Conservation (phyloP, 805 yeast genomes). For the Brettanomyces naardenensis region DNA sequence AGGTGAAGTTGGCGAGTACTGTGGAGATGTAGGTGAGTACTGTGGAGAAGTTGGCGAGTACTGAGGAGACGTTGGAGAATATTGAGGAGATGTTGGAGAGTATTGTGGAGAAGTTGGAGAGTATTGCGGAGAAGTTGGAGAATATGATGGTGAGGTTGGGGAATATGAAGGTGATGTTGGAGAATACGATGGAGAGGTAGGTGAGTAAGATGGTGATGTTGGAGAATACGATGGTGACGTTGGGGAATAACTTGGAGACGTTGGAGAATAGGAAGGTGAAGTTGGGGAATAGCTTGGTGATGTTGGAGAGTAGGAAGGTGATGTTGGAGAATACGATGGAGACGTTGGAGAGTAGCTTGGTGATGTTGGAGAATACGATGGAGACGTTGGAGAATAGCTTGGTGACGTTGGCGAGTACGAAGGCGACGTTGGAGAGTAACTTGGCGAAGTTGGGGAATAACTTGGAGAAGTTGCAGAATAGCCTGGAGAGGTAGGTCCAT, state of each 20-base stretch:
- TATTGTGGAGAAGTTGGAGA: slow-evolving; percentile 73
- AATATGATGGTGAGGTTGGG: slow-evolving; percentile 45
- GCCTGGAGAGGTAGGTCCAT: slow-evolving; percentile 40
- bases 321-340: slow-evolving; percentile 63
- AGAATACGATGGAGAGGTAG: slow-evolving; percentile 40
- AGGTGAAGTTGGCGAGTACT: slow-evolving; percentile 76
- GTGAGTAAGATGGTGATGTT: slow-evolving; percentile 37
- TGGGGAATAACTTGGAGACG: slow-evolving; percentile 58
- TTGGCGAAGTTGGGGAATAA: slow-evolving; percentile 45
- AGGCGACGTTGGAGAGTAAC: slow-evolving; percentile 55
- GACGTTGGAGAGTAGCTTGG: slow-evolving; percentile 65
- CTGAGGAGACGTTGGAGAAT: slow-evolving; percentile 61
- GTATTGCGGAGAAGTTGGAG: slow-evolving; percentile 60
- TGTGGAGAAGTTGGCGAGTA: slow-evolving; percentile 76
- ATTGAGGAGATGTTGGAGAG: slow-evolving; percentile 51
- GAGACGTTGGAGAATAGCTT: slow-evolving; percentile 54
- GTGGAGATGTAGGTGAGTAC: slow-evolving; percentile 62
- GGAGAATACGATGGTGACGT: slow-evolving; percentile 50
- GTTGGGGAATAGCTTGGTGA: slow-evolving; percentile 78
- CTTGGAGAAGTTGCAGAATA: slow-evolving; percentile 40
- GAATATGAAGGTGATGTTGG: slow-evolving; percentile 55
- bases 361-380: slow-evolving; percentile 62
- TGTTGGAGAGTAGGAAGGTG: slow-evolving; percentile 71
- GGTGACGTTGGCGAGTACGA: slow-evolving; percentile 74
- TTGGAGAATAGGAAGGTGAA: slow-evolving; percentile 56